phyloP scores from a whole-genome alignment of 2,329 filamentous ascomycete species.

The Hypomyces perniciosus region DNA sequence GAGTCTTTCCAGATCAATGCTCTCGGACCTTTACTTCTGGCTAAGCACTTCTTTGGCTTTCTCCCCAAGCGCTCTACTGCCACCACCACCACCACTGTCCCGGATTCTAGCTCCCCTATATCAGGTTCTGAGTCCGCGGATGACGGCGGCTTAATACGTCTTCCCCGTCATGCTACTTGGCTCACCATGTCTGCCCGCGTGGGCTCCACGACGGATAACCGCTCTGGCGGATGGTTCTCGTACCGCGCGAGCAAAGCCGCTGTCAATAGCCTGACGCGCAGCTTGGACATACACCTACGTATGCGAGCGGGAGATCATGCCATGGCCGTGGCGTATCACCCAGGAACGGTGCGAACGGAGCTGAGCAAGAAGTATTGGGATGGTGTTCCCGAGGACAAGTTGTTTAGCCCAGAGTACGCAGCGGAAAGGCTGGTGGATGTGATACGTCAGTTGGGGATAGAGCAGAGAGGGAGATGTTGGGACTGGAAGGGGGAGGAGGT shows the following conservation, averaged over 20 bases:
- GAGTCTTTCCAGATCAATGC: constrained; percentile 68
- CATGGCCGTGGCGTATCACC: constrained; percentile 66
- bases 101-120: background rate
- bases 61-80: constrained; percentile 53
- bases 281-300: constrained; percentile 61
- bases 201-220: constrained; percentile 67
- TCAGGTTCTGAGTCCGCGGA: too few relatives aligned
- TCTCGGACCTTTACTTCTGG: constrained; percentile 66
- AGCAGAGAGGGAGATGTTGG: constrained; percentile 58
- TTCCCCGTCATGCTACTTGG: constrained; percentile 55
- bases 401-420: constrained; percentile 62
- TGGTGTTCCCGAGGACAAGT: constrained; percentile 51
- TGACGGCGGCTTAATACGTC: constrained; percentile 16
- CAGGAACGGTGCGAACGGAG: constrained; percentile 72
- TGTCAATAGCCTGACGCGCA: constrained; percentile 65
- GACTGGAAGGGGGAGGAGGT: constrained; percentile 64
- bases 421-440: constrained; percentile 60
- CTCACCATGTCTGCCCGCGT: constrained; percentile 75
- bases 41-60: constrained; percentile 68
- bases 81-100: background rate
- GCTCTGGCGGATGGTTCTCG: constrained; percentile 72
- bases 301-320: constrained; percentile 54
- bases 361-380: constrained; percentile 69
- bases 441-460: constrained; percentile 40
- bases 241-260: constrained; percentile 73